Evolutionary conservation across 306 rosid genomes (phyloP).

Genomic region (Fragaria iinumae): DNA sequence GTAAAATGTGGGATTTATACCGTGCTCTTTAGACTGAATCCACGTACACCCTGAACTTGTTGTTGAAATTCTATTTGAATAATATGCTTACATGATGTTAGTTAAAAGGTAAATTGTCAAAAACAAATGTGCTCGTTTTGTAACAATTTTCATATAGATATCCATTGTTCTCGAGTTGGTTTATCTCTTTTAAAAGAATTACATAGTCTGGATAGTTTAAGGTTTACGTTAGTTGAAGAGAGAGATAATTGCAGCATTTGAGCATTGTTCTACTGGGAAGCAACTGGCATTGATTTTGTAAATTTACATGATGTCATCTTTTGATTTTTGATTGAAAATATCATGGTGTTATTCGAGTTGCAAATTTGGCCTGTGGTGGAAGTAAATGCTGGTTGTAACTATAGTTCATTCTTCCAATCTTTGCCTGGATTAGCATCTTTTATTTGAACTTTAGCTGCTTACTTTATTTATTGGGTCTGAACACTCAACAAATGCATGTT

Average conservation of each 20-base stretch:
- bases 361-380: not conserved
- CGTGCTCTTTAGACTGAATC: not conserved
- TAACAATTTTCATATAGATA: not conserved
- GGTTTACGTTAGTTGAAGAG: not conserved
- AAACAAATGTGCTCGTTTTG: not conserved
- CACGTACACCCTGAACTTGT: not conserved
- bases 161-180: not conserved
- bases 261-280: not conserved
- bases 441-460: not conserved
- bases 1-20: not conserved
- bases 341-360: not conserved
- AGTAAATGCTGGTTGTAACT: not conserved
- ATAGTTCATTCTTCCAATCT: not conserved
- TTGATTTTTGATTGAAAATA: not conserved
- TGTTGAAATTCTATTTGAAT: not conserved
- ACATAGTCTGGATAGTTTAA: not conserved
- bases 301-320: not conserved
- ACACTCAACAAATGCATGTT: not conserved
- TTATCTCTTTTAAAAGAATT: not conserved
- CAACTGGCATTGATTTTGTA: not conserved
- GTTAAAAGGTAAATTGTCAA: not conserved
- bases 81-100: not conserved
- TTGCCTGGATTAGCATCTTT: conserved; percentile 3
- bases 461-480: conserved; percentile 4
- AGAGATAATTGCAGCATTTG: not conserved